These are phyloP conservation scores for Yamadazyma ubonensis DNA, from an alignment of 805 yeast genomes.

Conservation along the genomic window DNA sequence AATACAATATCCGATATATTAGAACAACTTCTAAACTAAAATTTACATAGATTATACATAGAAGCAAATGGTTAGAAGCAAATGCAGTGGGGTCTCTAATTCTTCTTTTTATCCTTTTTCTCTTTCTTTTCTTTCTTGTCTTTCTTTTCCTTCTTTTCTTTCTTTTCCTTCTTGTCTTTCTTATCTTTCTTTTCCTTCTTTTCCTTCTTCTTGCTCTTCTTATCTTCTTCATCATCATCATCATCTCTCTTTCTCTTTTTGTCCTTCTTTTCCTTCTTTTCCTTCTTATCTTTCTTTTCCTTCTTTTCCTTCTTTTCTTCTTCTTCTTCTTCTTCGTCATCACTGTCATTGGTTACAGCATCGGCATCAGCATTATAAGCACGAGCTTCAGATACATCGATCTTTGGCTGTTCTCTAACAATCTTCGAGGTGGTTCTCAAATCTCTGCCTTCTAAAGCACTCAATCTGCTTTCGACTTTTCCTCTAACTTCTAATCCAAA, in stretches of 20 bases:
- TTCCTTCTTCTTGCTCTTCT: slow-evolving; percentile 26
- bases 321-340: slow-evolving; percentile 21
- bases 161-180: slow-evolving; percentile 27
- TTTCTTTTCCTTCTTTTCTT: slow-evolving; percentile 29
- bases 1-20: slow-evolving; percentile 9
- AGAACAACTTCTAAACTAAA: slow-evolving; percentile 10
- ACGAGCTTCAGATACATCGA: slow-evolving; percentile 78
- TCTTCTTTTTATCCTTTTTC: slow-evolving; percentile 28
- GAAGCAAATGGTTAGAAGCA: slow-evolving; percentile 5
- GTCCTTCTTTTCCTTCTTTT: slow-evolving; percentile 22
- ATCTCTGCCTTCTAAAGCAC: slow-evolving; percentile 96
- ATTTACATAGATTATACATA: slow-evolving; percentile 11
- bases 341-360: slow-evolving; percentile 42
- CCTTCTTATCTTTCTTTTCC: slow-evolving; percentile 28
- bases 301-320: slow-evolving; percentile 29
- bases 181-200: slow-evolving; percentile 29
- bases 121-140: slow-evolving; percentile 29
- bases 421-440: slow-evolving; percentile 85
- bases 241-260: slow-evolving; percentile 16
- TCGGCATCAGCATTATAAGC: slow-evolving; percentile 97
- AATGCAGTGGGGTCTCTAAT: slow-evolving; percentile 14
- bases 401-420: slow-evolving; percentile 79
- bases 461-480: slow-evolving; percentile 90
- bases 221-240: no score
- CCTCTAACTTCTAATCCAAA: slow-evolving; percentile 88